phyloP scores from a whole-genome alignment of 2,329 filamentous ascomycete genomes.

The Colletotrichum phormii region DNA sequence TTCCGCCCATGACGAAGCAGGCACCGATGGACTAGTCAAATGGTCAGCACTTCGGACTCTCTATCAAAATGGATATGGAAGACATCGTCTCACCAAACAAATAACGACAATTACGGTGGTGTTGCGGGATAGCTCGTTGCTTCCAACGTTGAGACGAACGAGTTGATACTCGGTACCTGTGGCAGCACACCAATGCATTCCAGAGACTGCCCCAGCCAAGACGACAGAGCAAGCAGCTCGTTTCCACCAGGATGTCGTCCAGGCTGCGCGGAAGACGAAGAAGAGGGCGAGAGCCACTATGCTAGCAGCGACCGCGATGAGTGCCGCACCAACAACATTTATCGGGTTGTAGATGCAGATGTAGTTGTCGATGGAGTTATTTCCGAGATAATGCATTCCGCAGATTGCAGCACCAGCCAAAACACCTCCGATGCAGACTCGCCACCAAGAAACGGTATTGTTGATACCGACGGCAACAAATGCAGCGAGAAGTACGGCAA shows the following conservation, averaged over 20 bases:
- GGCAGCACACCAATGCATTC: conserved; percentile 89
- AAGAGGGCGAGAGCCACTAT: conserved; percentile 78
- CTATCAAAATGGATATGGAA: neutral
- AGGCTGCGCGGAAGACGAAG: conserved; percentile 80
- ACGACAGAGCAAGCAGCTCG: conserved; percentile 73
- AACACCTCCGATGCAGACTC: conserved; percentile 72
- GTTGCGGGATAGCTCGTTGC: conserved; percentile 64
- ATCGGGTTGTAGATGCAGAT: conserved; percentile 67
- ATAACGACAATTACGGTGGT: conserved; percentile 80
- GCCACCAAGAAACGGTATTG: conserved; percentile 67
- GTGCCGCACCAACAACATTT: conserved; percentile 74
- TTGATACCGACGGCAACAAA: conserved; percentile 76
- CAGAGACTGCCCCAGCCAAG: conserved; percentile 80
- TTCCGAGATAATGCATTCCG: conserved; percentile 91
- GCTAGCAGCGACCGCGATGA: conserved; percentile 80
- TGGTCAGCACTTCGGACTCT: neutral
- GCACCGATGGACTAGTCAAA: conserved; percentile 66
- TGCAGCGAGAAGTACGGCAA: conserved; percentile 78
- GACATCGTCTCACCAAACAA: conserved; percentile 67
- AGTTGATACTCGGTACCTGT: conserved; percentile 77
- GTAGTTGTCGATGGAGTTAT: conserved; percentile 85
- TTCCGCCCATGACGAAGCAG: conserved; percentile 68
- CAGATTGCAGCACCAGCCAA: conserved; percentile 81
- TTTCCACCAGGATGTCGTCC: conserved; percentile 85
- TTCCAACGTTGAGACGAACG: conserved; percentile 54